Evolutionary conservation across 306 rosid species (phyloP).

Genomic region (Casuarina cunninghamiana): DNA sequence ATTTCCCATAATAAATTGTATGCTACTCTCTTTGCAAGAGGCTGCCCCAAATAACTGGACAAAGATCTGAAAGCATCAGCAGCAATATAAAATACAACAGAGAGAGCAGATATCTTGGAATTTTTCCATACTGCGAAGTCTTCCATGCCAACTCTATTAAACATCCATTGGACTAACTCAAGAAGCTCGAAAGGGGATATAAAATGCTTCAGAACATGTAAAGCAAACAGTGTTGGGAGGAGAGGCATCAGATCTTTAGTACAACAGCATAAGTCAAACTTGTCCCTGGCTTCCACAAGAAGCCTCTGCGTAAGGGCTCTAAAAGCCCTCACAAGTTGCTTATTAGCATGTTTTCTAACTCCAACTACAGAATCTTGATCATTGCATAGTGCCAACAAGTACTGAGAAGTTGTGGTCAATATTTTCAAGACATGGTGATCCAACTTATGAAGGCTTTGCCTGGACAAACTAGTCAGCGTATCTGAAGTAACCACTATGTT

Average conservation of each 20-base stretch:
- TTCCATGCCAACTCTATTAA: constrained; percentile 41
- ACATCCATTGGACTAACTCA: constrained; percentile 81
- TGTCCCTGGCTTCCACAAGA: constrained; percentile 46
- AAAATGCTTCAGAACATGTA: constrained; percentile 54
- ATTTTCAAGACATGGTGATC: constrained; percentile 56
- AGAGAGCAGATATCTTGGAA: constrained; percentile 32
- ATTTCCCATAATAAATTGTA: constrained; percentile 64
- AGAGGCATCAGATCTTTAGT: constrained; percentile 44
- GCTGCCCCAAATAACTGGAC: constrained; percentile 56
- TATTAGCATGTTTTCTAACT: constrained; percentile 34
- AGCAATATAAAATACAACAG: constrained; percentile 72
- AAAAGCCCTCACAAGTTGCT: constrained; percentile 48
- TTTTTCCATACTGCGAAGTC: constrained; percentile 34
- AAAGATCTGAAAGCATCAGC: constrained; percentile 65
- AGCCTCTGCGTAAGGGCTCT: constrained; percentile 48
- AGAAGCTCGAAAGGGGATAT: constrained; percentile 76
- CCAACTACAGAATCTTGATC: constrained; percentile 34
- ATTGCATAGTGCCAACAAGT: constrained; percentile 45
- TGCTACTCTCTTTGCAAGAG: constrained; percentile 41
- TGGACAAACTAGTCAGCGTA: constrained; percentile 38
- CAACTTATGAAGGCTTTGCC: constrained; percentile 43
- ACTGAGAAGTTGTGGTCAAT: constrained; percentile 55
- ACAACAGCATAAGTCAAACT: constrained; percentile 45
- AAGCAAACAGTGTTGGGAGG: constrained; percentile 43
- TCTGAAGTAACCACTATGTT: constrained; percentile 33